Evolutionary conservation across 23 red algal genomes (phyloP).

Genomic region (Gracilariopsis chorda): DNA sequence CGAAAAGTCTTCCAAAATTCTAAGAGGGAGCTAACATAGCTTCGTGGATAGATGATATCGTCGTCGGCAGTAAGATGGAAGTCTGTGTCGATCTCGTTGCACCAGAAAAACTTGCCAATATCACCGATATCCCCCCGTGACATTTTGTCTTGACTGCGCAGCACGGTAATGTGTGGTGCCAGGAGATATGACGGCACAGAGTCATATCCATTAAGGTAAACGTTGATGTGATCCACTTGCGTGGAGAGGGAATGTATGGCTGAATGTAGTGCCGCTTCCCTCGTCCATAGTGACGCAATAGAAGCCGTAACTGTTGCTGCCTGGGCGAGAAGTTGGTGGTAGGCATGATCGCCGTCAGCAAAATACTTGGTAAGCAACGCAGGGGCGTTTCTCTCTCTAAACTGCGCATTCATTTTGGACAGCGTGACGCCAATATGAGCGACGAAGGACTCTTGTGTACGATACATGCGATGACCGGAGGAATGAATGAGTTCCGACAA

Average conservation of each 20-base stretch:
- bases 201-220: slow-evolving; percentile 84
- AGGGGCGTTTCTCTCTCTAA: neutral
- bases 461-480: slow-evolving; percentile 41
- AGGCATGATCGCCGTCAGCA: slow-evolving; percentile 58
- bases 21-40: slow-evolving; percentile 57
- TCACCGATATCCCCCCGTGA: slow-evolving; percentile 70
- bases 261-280: slow-evolving; percentile 50
- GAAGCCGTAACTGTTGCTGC: slow-evolving; percentile 38
- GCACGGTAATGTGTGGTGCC: slow-evolving; percentile 25
- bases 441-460: slow-evolving; percentile 58
- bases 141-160: neutral
- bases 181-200: slow-evolving; percentile 53
- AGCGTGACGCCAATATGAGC: slow-evolving; percentile 50
- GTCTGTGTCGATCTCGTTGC: slow-evolving; percentile 17
- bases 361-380: slow-evolving; percentile 45
- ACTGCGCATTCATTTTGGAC: slow-evolving; percentile 65
- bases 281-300: slow-evolving; percentile 62
- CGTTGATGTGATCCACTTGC: slow-evolving; percentile 67
- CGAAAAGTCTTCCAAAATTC: neutral
- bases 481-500: slow-evolving; percentile 49
- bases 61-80: slow-evolving; percentile 82
- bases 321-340: slow-evolving; percentile 17
- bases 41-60: slow-evolving; percentile 72
- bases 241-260: slow-evolving; percentile 40
- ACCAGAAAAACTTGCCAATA: slow-evolving; percentile 78